These are phyloP conservation scores for Inonotus obliquus DNA, from an alignment of 1,284 basidiomycete genomes.

Conservation along the genomic window DNA sequence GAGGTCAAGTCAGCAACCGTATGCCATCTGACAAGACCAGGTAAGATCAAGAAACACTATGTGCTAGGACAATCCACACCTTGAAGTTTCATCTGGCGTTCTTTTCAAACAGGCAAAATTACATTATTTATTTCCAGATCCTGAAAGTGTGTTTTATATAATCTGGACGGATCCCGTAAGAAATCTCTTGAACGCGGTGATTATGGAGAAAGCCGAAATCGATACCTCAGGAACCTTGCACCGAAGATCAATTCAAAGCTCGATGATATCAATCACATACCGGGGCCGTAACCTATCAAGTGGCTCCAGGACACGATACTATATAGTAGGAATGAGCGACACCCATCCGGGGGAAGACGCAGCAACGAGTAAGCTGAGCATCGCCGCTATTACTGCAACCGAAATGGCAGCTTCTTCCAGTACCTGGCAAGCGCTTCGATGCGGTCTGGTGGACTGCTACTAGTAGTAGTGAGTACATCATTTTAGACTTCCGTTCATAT, in stretches of 20 bases:
- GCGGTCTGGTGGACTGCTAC: neutral
- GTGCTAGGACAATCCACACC: too few species aligned
- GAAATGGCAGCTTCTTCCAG: neutral
- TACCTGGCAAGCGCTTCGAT: conserved; percentile 3
- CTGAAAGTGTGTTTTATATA: too few species aligned
- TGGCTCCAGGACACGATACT: conserved; percentile 79
- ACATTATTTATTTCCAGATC: too few species aligned
- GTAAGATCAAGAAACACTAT: too few species aligned
- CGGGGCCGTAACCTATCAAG: conserved; percentile 47
- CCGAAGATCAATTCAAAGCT: conserved; percentile 69
- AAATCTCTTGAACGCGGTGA: too few species aligned
- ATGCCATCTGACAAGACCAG: too few species aligned
- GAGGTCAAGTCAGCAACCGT: too few species aligned
- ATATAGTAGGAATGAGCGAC: conserved; percentile 25
- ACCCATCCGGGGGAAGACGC: neutral
- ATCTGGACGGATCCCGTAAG: too few species aligned
- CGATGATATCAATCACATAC: conserved; percentile 68
- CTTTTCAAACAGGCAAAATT: too few species aligned
- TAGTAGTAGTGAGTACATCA: conserved; percentile 38
- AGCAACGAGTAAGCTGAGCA: neutral
- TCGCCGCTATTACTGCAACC: neutral
- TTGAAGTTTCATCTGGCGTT: too few species aligned
- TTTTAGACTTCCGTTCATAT: neutral
- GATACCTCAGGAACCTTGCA: conserved; percentile 72
- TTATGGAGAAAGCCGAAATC: conserved; percentile 46